Evolutionary conservation across 768 basidiomycete genomes (phyloP).

Genomic region (Sutorius australiensis): DNA sequence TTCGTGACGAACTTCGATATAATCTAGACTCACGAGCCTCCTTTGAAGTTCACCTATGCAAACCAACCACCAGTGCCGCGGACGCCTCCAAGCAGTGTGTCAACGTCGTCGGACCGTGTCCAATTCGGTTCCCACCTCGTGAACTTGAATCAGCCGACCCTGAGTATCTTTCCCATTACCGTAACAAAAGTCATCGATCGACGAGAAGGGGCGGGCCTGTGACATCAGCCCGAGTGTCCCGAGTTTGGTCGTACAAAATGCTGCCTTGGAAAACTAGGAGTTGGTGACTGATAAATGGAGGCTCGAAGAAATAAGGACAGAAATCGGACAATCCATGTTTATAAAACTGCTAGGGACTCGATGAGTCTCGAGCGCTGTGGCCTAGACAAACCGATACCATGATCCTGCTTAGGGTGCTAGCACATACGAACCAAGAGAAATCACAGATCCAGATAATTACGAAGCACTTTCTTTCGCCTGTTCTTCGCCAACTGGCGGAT

Average conservation of each 20-base stretch:
- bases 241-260: not conserved
- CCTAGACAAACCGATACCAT: not conserved
- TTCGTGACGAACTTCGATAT: not conserved
- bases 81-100: not conserved
- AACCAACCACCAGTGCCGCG: not conserved
- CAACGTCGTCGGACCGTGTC: too few species aligned
- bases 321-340: not conserved
- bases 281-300: too few species aligned
- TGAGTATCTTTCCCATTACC: not conserved
- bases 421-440: slow-evolving; percentile 5
- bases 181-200: not conserved
- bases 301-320: not conserved
- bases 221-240: not conserved
- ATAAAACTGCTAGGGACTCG: not conserved
- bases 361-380: not conserved
- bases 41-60: not conserved
- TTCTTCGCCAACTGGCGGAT: slow-evolving; percentile 17
- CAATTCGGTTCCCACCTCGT: not conserved
- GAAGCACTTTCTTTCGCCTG: slow-evolving; percentile 14
- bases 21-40: not conserved
- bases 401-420: not conserved
- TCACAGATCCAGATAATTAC: slow-evolving; percentile 11
- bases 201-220: not conserved
- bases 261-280: not conserved
- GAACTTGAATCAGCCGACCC: not conserved